Evolutionary conservation across 2,329 filamentous ascomycete species (phyloP).

Genomic region (Samsoniella hepiali): DNA sequence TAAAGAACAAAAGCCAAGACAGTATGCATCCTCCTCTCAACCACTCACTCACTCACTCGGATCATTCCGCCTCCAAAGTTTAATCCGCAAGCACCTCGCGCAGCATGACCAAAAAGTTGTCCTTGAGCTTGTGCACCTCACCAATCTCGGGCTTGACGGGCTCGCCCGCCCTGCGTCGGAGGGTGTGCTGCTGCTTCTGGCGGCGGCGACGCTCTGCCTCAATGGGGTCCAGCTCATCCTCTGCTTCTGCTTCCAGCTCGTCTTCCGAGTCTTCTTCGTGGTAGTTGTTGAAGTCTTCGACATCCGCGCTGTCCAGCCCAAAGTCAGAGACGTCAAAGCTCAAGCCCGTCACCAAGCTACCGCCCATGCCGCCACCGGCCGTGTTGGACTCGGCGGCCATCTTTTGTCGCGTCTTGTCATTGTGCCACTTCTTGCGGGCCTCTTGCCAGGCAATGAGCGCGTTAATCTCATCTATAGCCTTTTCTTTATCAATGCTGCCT

Average conservation of each 20-base stretch:
- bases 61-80: not conserved
- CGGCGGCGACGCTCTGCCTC: slow-evolving; percentile 78
- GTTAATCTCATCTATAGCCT: slow-evolving; percentile 78
- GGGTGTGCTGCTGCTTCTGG: slow-evolving; percentile 71
- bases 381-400: slow-evolving; percentile 73
- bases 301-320: slow-evolving; percentile 79
- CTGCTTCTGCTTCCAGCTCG: slow-evolving; percentile 65
- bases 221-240: slow-evolving; percentile 83
- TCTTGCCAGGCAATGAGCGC: slow-evolving; percentile 89
- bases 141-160: slow-evolving; percentile 74
- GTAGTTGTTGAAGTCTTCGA: slow-evolving; percentile 68
- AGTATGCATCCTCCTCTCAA: not conserved
- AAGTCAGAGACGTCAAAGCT: slow-evolving; percentile 81
- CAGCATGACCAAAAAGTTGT: slow-evolving; percentile 78
- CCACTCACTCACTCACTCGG: not conserved
- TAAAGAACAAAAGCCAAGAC: not conserved
- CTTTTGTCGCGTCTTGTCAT: slow-evolving; percentile 96
- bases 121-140: slow-evolving; percentile 76
- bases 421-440: slow-evolving; percentile 94
- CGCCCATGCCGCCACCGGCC: slow-evolving; percentile 39
- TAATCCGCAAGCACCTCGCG: slow-evolving; percentile 76
- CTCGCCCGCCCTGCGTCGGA: slow-evolving; percentile 78
- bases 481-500: slow-evolving; percentile 65
- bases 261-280: slow-evolving; percentile 67
- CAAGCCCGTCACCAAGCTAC: slow-evolving; percentile 50